phyloP scores from a whole-genome alignment of 768 basidiomycete genomes.

The Scleroderma bovista region DNA sequence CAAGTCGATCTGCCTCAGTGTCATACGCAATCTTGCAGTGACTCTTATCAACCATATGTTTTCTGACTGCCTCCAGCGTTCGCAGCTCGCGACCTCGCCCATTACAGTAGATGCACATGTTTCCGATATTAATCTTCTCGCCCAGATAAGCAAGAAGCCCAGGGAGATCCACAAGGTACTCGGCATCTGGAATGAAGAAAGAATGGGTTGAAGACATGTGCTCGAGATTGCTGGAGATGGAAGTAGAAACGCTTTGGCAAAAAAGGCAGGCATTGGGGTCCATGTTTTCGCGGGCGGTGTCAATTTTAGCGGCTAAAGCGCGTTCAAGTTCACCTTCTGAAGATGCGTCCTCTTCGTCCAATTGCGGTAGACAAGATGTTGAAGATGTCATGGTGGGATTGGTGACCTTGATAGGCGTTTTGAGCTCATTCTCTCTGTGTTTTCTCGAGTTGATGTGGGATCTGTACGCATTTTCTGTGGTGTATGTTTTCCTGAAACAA shows the following conservation, averaged over 20 bases:
- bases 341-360: slow-evolving; percentile 29
- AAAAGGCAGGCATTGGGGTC: slow-evolving; percentile 78
- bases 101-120: slow-evolving; percentile 90
- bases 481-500: slow-evolving; percentile 71
- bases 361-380: slow-evolving; percentile 2
- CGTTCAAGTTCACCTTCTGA: slow-evolving; percentile 44
- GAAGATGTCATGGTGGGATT: slow-evolving; percentile 5
- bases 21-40: slow-evolving; percentile 98
- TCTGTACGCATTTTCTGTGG: slow-evolving; percentile 82
- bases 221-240: slow-evolving; percentile 60
- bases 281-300: slow-evolving; percentile 59
- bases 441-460: slow-evolving; percentile 87
- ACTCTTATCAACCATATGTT: slow-evolving; percentile 93
- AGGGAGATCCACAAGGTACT: slow-evolving; percentile 77
- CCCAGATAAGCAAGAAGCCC: slow-evolving; percentile 85
- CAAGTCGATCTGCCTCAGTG: slow-evolving; percentile 69
- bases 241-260: slow-evolving; percentile 50
- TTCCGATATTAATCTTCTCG: slow-evolving; percentile 90
- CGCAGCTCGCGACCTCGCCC: slow-evolving; percentile 77
- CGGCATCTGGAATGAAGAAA: slow-evolving; percentile 93
- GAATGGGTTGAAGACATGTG: slow-evolving; percentile 90
- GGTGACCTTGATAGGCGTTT: slow-evolving; percentile 29
- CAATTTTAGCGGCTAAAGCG: slow-evolving; percentile 71
- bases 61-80: slow-evolving; percentile 80
- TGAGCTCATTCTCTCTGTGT: slow-evolving; percentile 74